Conservation (phyloP, 164 flowering plant genomes). For the Dillenia suffruticosa region DNA sequence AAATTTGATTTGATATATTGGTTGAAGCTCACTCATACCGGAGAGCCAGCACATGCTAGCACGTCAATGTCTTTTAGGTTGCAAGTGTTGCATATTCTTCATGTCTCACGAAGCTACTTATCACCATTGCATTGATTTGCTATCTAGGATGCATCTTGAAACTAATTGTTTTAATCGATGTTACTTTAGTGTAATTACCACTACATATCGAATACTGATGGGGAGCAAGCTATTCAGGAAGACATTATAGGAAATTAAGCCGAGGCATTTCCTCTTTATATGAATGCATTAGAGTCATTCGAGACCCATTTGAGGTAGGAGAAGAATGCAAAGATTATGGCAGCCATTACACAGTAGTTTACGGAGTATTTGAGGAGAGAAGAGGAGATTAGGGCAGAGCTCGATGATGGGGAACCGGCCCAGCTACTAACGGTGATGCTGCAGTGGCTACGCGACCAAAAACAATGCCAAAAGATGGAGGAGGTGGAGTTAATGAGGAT, state of each 20-base stretch:
- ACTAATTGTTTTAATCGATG: too few relatives aligned
- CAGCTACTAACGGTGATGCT: slow-evolving; percentile 70
- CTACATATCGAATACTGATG: too few relatives aligned
- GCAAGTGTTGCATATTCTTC: too few relatives aligned
- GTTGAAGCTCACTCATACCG: too few relatives aligned
- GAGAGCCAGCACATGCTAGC: too few relatives aligned
- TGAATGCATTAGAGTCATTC: slow-evolving; percentile 96
- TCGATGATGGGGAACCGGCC: slow-evolving; percentile 84
- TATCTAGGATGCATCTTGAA: too few relatives aligned
- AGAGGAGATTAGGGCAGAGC: slow-evolving; percentile 92
- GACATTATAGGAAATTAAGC: slow-evolving; percentile 93
- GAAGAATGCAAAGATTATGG: slow-evolving; percentile 92
- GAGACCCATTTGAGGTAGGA: slow-evolving; percentile 91
- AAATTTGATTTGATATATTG: too few relatives aligned
- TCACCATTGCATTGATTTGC: too few relatives aligned
- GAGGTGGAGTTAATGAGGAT: slow-evolving; percentile 67
- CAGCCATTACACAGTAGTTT: slow-evolving; percentile 89
- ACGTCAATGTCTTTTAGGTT: too few relatives aligned
- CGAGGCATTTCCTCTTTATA: slow-evolving; percentile 90
- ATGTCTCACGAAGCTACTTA: too few relatives aligned
- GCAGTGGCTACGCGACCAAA: slow-evolving; percentile 80
- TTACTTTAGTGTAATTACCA: too few relatives aligned
- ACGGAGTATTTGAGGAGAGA: slow-evolving; percentile 94
- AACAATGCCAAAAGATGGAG: slow-evolving; percentile 72
- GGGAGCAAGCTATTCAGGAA: slow-evolving; percentile 89